A percentile compares a stretch with the other conserved stretches of the same genome.
Conservation (phyloP, 192 early-diverging fungal species). For the Polychytrium aggregatum region DNA sequence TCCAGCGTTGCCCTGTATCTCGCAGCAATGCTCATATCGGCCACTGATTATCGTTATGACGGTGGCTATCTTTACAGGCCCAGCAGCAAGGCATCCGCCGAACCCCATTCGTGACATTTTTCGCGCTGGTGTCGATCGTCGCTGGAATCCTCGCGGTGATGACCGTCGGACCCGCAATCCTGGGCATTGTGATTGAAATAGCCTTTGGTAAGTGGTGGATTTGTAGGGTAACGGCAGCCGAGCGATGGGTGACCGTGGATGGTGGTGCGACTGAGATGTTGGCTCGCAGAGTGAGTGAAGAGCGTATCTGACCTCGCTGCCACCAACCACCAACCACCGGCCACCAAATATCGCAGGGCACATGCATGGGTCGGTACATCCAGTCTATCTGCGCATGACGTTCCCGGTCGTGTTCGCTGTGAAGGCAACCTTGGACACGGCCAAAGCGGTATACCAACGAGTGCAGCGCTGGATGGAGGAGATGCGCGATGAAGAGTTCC, state of each 20-base stretch:
- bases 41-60: not conserved
- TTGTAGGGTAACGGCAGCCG: too few species aligned
- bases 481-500: slow-evolving; percentile 72
- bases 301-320: too few species aligned
- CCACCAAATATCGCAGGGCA: not conserved
- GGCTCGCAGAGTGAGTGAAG: too few species aligned
- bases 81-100: not conserved
- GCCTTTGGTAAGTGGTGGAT: too few species aligned
- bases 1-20: slow-evolving; percentile 9
- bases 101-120: not conserved
- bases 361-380: not conserved
- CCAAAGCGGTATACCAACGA: not conserved
- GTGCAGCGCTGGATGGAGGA: slow-evolving; percentile 61
- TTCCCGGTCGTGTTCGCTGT: slow-evolving; percentile 10
- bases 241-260: too few species aligned
- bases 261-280: too few species aligned
- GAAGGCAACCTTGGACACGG: slow-evolving; percentile 13
- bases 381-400: slow-evolving; percentile 9
- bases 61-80: not conserved
- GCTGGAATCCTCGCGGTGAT: slow-evolving; percentile 3
- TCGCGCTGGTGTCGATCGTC: slow-evolving; percentile 4
- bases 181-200: too few species aligned
- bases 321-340: too few species aligned
- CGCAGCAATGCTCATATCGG: slow-evolving; percentile 9
- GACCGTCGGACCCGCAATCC: too few species aligned